These are phyloP conservation scores for Eucalyptus cladocalyx DNA, from an alignment of 345 rosid species.

Conservation along the genomic window DNA sequence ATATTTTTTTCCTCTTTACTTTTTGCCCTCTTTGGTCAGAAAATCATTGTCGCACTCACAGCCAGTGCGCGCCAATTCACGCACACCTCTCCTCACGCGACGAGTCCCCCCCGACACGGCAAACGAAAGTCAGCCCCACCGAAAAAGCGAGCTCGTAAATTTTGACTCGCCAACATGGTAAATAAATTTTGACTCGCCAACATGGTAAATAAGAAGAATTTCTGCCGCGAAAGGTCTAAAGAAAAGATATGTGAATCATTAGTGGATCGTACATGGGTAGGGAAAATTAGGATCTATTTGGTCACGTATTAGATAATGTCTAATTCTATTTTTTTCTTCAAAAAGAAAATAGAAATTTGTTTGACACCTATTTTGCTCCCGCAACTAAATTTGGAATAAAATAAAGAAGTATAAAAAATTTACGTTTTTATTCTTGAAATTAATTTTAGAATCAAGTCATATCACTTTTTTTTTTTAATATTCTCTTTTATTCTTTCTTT, in stretches of 20 bases:
- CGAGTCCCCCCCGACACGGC: background rate
- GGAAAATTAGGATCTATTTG: background rate
- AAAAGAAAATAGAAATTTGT: too few relatives aligned
- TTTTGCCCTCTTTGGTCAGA: background rate
- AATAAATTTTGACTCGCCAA: too few relatives aligned
- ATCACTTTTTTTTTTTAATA: accelerated
- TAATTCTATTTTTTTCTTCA: too few relatives aligned
- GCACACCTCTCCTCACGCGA: background rate
- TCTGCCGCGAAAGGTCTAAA: background rate
- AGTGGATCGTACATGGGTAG: background rate
- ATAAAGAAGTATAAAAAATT: too few relatives aligned
- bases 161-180: too few relatives aligned
- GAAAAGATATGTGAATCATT: background rate
- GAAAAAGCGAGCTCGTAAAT: background rate
- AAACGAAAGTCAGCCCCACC: background rate
- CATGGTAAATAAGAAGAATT: background rate
- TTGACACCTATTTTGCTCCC: accelerated
- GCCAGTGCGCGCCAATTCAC: background rate
- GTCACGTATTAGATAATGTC: too few relatives aligned
- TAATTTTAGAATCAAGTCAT: too few relatives aligned
- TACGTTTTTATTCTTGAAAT: too few relatives aligned
- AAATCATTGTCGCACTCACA: background rate
- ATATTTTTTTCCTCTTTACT: background rate
- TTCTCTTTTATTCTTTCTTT: too few relatives aligned
- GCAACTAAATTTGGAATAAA: too few relatives aligned